Base-by-base conservation (phyloP, 2,329 filamentous ascomycete species). In the Paecilomyces sp. region DNA sequence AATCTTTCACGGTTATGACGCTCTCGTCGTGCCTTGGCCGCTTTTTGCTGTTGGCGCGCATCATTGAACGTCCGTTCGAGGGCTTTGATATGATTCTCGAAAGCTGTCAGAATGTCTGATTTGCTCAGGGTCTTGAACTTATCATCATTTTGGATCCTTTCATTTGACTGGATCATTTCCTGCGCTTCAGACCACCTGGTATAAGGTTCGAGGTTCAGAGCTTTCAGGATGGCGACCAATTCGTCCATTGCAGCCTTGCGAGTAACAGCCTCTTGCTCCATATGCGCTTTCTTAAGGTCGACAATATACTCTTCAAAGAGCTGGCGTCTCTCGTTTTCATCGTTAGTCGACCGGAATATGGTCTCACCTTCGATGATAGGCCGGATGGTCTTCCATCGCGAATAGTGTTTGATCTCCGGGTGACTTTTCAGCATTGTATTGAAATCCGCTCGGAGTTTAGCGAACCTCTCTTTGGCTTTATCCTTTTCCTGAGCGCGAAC, bases 361-460 rank as follows among this genome's bases (percentile, higher is more conserved):
- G 91, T 94, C 80, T 99, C 94, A 56, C 89, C 89, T 76, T 97
- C 91, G 63, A 99, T 91, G 64, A 97, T 95, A 9, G 92, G 91
- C 56, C 91, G 88, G 57, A 93, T 94, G 15, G 91, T 97, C 83
- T 92, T 96, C 94, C 94, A 99, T 62, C 92, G 89, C 51, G 93
- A 97, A 75, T 95, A 97, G 74, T 97, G 87, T 75, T 92, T 94
- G 76, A 99, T 97, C 76, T 99, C 94, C 62, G 92, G 92, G 74
- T 99, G 93, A 65, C 92, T 92, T 77, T 89, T 91, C 66, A 99
- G 84, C 94, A 99, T 99, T 58, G 88, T 92, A 66, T 89, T 89
- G 76, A 99, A 99, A 80, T 97, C 94, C 75, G 90, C 84, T 69
- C 92, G 90, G 70, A 97, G 83, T 80, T 97, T 97, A 68, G 90